phyloP scores from a whole-genome alignment of 495 filamentous ascomycete species.

The Pyronema domesticum region DNA sequence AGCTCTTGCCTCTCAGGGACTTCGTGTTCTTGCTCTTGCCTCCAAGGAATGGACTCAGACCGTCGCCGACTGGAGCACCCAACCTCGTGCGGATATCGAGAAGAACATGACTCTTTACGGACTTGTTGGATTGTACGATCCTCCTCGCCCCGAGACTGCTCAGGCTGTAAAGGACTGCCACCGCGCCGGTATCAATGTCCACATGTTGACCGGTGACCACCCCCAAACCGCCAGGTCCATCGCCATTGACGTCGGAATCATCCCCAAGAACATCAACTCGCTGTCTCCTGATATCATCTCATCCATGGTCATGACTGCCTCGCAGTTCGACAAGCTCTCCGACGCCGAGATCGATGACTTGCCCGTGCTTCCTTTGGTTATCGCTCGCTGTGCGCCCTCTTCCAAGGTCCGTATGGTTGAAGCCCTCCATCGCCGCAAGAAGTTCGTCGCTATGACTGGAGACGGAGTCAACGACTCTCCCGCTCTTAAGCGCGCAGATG shows the following conservation, averaged over 20 bases:
- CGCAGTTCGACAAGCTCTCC: constrained; percentile 42
- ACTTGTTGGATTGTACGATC: constrained; percentile 44
- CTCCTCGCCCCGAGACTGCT: constrained; percentile 33
- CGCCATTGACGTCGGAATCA: constrained; percentile 47
- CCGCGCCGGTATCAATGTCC: constrained; percentile 50
- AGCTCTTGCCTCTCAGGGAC: constrained; percentile 42
- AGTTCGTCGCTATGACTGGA: constrained; percentile 55
- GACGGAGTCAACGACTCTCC: constrained; percentile 71
- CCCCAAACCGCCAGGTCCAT: constrained; percentile 48
- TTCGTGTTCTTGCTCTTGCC: constrained; percentile 47
- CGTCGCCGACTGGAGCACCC: constrained; percentile 26
- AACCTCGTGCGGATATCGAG: constrained; percentile 39
- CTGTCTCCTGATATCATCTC: constrained; percentile 38
- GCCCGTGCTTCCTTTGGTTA: constrained; percentile 46
- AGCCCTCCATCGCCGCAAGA: constrained; percentile 44
- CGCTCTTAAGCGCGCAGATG: constrained; percentile 53
- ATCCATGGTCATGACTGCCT: constrained; percentile 49
- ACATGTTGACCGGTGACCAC: constrained; percentile 60
- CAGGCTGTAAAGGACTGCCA: constrained; percentile 42
- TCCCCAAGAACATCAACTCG: constrained; percentile 35
- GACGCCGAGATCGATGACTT: constrained; percentile 43
- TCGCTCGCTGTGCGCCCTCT: constrained; percentile 48
- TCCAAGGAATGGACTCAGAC: constrained; percentile 28
- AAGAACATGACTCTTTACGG: constrained; percentile 38
- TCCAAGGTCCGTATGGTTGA: constrained; percentile 59